These are phyloP conservation scores for Ascocoryne sarcoides DNA, from an alignment of 2,329 filamentous ascomycete species.

Conservation along the genomic window DNA sequence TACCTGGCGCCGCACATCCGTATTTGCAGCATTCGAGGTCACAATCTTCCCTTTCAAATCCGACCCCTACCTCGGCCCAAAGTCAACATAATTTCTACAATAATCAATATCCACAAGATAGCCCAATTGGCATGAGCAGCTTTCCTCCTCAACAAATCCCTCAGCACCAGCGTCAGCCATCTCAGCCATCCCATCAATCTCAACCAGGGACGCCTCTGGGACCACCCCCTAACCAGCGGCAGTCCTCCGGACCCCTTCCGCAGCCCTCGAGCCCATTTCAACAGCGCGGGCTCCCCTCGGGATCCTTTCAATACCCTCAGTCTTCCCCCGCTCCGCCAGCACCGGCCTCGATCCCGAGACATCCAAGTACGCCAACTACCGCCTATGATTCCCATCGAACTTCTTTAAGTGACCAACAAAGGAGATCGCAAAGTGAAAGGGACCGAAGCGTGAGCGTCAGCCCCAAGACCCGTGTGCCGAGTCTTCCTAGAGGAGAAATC, in stretches of 20 bases:
- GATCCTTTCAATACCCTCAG: conserved; percentile 19
- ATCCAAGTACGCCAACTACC: conserved; percentile 34
- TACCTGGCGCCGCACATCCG: conserved; percentile 26
- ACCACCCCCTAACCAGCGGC: conserved; percentile 38
- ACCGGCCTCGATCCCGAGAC: conserved; percentile 31
- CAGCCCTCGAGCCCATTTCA: conserved; percentile 54
- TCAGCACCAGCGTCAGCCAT: conserved; percentile 24
- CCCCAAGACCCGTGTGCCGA: conserved; percentile 58
- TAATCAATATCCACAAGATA: conserved; percentile 42
- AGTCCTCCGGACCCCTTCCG: conserved; percentile 36
- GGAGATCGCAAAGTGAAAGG: conserved; percentile 50
- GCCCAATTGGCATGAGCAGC: conserved; percentile 33
- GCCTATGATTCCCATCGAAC: conserved; percentile 41
- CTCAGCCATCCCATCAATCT: conserved; percentile 21
- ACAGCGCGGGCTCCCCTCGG: conserved; percentile 34
- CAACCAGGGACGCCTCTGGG: conserved; percentile 38
- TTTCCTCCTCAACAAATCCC: conserved; percentile 21
- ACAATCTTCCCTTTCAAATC: conserved; percentile 48
- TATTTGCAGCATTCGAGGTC: conserved; percentile 39
- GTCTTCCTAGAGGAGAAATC: conserved; percentile 17
- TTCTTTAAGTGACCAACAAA: conserved; percentile 31
- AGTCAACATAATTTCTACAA: conserved; percentile 45
- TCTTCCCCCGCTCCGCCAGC: conserved; percentile 31
- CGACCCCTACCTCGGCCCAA: conserved; percentile 54
- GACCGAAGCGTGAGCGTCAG: conserved; percentile 68